Conservation (phyloP, 2,329 filamentous ascomycete species). For the Penicillium capsulatum region DNA sequence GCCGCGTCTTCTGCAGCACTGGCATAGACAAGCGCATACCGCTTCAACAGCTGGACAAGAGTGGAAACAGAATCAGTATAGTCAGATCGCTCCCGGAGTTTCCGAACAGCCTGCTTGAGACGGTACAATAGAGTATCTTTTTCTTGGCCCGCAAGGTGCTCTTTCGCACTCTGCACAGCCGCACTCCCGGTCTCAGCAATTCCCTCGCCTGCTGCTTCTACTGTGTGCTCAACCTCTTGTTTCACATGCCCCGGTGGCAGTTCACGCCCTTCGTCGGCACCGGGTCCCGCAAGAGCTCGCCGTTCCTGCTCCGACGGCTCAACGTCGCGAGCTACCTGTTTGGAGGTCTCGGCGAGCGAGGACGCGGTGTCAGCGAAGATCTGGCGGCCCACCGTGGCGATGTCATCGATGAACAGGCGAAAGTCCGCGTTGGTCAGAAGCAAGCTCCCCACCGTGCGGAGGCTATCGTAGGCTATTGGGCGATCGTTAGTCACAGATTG, state of each 20-base stretch:
- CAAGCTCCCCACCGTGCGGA: constrained; percentile 78
- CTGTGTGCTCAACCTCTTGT: constrained; percentile 53
- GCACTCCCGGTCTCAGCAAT: constrained; percentile 46
- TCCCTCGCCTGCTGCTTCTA: constrained; percentile 36
- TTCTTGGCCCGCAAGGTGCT: constrained; percentile 69
- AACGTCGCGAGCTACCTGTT: constrained; percentile 67
- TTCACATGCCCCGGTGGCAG: constrained; percentile 61
- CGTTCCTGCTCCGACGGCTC: constrained; percentile 62
- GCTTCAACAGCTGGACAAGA: constrained; percentile 67
- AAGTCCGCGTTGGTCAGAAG: constrained; percentile 88
- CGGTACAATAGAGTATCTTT: constrained; percentile 68
- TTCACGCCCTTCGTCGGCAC: constrained; percentile 45
- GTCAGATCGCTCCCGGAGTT: constrained; percentile 70
- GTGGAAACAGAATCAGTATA: constrained; percentile 84
- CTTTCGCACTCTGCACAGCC: constrained; percentile 65
- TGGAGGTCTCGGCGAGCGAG: constrained; percentile 69
- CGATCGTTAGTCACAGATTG: too few relatives aligned
- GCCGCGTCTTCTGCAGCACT: constrained; percentile 65
- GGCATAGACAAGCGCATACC: constrained; percentile 75
- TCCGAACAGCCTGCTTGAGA: constrained; percentile 69
- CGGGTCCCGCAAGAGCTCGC: constrained; percentile 49
- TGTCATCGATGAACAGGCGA: constrained; percentile 75
- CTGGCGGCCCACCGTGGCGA: constrained; percentile 73
- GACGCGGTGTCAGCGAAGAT: constrained; percentile 84
- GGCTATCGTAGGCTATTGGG: constrained; percentile 66